These are phyloP conservation scores for Pseudonectria foliicola DNA, from an alignment of 2,329 filamentous ascomycete species.

Conservation along the genomic window DNA sequence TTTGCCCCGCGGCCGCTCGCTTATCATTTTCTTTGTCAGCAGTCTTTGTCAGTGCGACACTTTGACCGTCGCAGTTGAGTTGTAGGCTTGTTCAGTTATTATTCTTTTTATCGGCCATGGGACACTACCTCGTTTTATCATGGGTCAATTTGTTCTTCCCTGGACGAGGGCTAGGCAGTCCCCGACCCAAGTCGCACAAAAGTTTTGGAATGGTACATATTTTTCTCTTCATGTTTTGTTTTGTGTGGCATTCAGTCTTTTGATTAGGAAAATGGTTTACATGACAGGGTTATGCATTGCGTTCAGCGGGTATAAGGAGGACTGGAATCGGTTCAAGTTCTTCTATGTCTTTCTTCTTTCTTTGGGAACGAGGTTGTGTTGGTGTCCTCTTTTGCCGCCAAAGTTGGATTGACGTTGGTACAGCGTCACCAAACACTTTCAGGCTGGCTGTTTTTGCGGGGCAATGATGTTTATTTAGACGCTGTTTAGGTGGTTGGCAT, in stretches of 20 bases:
- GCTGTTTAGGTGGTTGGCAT: slow-evolving; percentile 10
- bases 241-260: slow-evolving; percentile 13
- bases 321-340: slow-evolving; percentile 16
- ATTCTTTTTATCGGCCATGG: no score
- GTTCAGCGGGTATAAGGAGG: slow-evolving; percentile 29
- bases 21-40: slow-evolving; percentile 12
- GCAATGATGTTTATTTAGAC: slow-evolving; percentile 15
- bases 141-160: no score
- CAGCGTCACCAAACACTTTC: neutral
- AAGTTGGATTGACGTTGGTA: slow-evolving; percentile 1
- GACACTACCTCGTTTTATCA: no score
- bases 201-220: slow-evolving; percentile 26
- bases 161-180: slow-evolving; percentile 1
- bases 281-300: slow-evolving; percentile 32
- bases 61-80: no score
- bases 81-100: no score
- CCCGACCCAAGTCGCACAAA: slow-evolving; percentile 7
- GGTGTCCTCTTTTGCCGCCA: slow-evolving; percentile 9
- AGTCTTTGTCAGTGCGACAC: slow-evolving; percentile 5
- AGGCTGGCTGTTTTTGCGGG: slow-evolving; percentile 10
- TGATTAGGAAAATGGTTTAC: slow-evolving; percentile 23
- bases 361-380: slow-evolving; percentile 15
- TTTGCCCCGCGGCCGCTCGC: slow-evolving; percentile 7
- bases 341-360: no score
- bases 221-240: slow-evolving; percentile 11